phyloP scores from a whole-genome alignment of 2,329 filamentous ascomycete species.

The Mariannaea elegans region DNA sequence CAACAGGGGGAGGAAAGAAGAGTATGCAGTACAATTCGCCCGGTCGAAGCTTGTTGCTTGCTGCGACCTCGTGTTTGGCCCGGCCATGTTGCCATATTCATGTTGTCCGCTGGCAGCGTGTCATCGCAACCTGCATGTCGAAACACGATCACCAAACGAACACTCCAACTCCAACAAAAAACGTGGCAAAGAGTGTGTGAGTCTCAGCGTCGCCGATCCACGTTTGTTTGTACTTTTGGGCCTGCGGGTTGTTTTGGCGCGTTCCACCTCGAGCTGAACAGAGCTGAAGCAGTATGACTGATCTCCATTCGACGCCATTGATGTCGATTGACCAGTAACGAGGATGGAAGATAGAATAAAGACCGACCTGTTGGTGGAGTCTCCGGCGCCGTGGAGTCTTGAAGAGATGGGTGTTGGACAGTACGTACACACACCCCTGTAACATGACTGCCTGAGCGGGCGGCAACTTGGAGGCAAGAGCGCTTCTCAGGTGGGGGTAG shows the following conservation, averaged over 20 bases:
- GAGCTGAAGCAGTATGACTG: not conserved
- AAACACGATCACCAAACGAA: not conserved
- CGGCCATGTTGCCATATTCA: slow-evolving; percentile 1
- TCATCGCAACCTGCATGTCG: not conserved
- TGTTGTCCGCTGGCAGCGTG: not conserved
- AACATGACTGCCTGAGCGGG: not conserved
- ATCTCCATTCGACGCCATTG: too few species aligned
- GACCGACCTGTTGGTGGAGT: not conserved
- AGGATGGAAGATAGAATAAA: too few species aligned
- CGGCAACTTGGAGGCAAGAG: not conserved
- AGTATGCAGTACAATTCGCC: too few species aligned
- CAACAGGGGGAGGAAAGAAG: not conserved
- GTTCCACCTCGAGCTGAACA: not conserved
- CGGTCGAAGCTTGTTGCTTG: too few species aligned
- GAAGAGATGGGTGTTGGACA: too few species aligned
- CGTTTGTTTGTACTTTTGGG: too few species aligned
- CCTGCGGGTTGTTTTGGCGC: not conserved
- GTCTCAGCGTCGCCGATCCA: not conserved
- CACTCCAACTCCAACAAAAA: not conserved
- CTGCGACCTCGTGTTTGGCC: slow-evolving; percentile 1
- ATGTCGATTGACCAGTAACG: too few species aligned
- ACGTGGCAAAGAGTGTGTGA: not conserved
- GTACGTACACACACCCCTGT: too few species aligned
- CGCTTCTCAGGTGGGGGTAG: not conserved
- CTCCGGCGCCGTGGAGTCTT: too few species aligned